Percentiles rank a stretch among this genome's conserved stretches.
phyloP scores from a whole-genome alignment of 2,329 filamentous ascomycete species.

The Didymella keratinophila region DNA sequence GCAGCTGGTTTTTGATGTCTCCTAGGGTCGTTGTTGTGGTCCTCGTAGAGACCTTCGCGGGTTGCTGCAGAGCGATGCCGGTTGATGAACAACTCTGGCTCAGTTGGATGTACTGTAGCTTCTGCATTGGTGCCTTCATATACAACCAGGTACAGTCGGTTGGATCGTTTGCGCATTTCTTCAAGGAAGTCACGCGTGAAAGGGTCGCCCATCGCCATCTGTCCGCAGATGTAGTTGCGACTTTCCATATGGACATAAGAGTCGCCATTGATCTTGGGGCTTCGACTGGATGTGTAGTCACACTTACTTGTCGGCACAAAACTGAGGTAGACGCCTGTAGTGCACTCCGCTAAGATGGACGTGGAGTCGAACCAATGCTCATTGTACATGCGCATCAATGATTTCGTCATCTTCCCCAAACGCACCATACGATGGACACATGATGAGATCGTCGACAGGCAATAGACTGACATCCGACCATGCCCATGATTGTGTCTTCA shows the following conservation, averaged over 20 bases:
- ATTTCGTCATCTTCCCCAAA: too few species aligned
- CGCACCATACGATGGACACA: too few species aligned
- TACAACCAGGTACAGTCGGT: slow-evolving; percentile 32
- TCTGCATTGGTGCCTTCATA: slow-evolving; percentile 41
- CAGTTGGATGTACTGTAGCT: slow-evolving; percentile 36
- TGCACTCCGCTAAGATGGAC: slow-evolving; percentile 31
- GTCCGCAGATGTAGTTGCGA: slow-evolving; percentile 40
- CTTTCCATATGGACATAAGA: slow-evolving; percentile 28
- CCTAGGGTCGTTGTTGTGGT: slow-evolving; percentile 33
- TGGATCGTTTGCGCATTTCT: slow-evolving; percentile 32
- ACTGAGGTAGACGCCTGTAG: slow-evolving; percentile 36
- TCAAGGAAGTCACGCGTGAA: slow-evolving; percentile 32
- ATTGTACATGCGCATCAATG: slow-evolving; percentile 35
- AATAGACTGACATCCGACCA: too few species aligned
- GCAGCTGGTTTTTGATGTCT: slow-evolving; percentile 40
- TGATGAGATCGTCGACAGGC: too few species aligned
- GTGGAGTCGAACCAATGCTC: slow-evolving; percentile 37
- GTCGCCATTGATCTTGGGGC: slow-evolving; percentile 15
- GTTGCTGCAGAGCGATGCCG: slow-evolving; percentile 27
- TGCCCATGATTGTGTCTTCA: too few species aligned
- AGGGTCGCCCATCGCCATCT: slow-evolving; percentile 40
- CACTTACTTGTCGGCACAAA: slow-evolving; percentile 39
- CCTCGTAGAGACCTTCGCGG: slow-evolving; percentile 24
- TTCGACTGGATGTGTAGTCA: slow-evolving; percentile 13
- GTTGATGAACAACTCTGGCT: slow-evolving; percentile 36